These are phyloP conservation scores for Purpureocillium lavendulum DNA, from an alignment of 2,329 filamentous ascomycete species.

Conservation along the genomic window DNA sequence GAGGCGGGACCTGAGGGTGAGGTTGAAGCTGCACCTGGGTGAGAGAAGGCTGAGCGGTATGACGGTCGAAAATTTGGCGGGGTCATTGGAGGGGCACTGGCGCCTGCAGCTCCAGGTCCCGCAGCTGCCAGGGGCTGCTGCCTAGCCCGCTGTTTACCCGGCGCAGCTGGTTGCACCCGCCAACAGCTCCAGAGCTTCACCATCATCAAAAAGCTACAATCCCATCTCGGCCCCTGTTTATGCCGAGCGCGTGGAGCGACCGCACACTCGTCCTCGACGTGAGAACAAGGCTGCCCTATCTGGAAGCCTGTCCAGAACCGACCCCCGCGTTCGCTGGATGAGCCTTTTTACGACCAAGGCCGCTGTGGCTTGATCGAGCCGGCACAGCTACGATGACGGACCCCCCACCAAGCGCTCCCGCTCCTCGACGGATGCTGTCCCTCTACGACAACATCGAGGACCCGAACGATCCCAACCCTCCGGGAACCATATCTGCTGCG, in stretches of 20 bases:
- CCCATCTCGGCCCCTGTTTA: too few relatives aligned
- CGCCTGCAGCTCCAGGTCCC: slow-evolving; percentile 7
- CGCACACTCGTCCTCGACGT: too few relatives aligned
- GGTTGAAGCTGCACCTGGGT: too few relatives aligned
- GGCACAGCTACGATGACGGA: slow-evolving; percentile 15
- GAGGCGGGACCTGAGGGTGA: too few relatives aligned
- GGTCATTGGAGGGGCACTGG: slow-evolving; percentile 23
- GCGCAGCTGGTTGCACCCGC: slow-evolving; percentile 7
- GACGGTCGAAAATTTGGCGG: slow-evolving; percentile 19
- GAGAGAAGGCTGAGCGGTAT: slow-evolving; percentile 1
- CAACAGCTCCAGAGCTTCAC: not conserved
- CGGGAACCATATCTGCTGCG: slow-evolving; percentile 66
- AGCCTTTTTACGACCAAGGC: not conserved
- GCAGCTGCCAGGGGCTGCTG: not conserved
- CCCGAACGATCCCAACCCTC: slow-evolving; percentile 34
- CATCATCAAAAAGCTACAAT: too few relatives aligned
- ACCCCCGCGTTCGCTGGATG: too few relatives aligned
- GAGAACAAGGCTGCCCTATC: too few relatives aligned
- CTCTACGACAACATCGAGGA: slow-evolving; percentile 82
- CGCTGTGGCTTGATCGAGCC: not conserved
- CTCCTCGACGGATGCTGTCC: slow-evolving; percentile 48
- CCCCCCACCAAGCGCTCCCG: slow-evolving; percentile 27
- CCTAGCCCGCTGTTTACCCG: slow-evolving; percentile 20
- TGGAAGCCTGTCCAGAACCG: too few relatives aligned
- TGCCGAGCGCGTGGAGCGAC: too few relatives aligned